Conservation (phyloP, 129 eudicot species). For the Tagetes erecta region DNA sequence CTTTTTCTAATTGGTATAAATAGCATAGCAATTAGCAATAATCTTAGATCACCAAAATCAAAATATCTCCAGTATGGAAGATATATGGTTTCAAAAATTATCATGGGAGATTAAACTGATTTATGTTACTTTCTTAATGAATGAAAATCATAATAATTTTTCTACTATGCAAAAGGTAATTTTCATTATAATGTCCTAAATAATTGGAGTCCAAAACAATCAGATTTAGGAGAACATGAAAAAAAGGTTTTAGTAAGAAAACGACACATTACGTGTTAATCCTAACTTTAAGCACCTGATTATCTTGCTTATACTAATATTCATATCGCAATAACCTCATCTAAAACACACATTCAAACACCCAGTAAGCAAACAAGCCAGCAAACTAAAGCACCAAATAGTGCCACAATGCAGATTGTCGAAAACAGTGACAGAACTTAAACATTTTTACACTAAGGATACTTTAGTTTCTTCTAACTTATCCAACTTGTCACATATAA, state of each 20-base stretch:
- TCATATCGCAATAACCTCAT: neutral
- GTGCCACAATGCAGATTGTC: neutral
- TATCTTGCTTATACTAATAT: neutral
- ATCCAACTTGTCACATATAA: neutral
- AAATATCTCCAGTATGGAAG: neutral
- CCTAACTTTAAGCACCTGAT: conserved; percentile 5
- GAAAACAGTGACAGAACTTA: neutral
- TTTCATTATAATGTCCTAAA: neutral
- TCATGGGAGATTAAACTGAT: neutral
- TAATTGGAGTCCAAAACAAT: neutral
- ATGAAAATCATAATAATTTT: neutral
- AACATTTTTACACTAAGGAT: neutral
- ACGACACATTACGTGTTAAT: neutral
- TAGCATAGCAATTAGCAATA: conserved; percentile 6
- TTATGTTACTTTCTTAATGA: conserved; percentile 20
- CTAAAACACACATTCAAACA: neutral
- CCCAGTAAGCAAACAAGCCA: conserved; percentile 4
- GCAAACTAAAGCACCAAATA: conserved; percentile 13
- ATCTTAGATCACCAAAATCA: conserved; percentile 1
- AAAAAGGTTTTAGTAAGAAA: conserved; percentile 6
- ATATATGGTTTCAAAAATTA: neutral
- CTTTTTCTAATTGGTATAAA: neutral
- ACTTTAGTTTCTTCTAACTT: neutral
- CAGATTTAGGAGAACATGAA: conserved; percentile 8
- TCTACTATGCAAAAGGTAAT: neutral